phyloP scores from a whole-genome alignment of 2,329 filamentous ascomycete species.

The Colletotrichum lini region DNA sequence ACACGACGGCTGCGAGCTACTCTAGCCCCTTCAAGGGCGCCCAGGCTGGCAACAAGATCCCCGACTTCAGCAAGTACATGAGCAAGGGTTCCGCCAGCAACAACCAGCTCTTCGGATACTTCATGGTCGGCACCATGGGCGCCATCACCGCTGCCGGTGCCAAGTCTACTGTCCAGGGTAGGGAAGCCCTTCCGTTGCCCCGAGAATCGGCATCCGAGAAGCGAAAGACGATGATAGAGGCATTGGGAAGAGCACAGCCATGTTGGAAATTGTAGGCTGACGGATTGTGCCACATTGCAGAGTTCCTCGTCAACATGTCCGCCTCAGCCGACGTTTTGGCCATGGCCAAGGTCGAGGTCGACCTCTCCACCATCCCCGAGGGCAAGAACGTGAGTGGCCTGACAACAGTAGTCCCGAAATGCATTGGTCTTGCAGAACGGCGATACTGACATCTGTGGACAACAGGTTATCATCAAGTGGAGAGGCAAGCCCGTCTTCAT shows the following conservation, averaged over 20 bases:
- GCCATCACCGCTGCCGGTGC: conserved; percentile 92
- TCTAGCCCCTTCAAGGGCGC: conserved; percentile 76
- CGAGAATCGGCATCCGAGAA: neutral
- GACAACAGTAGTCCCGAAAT: neutral
- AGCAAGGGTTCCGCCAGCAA: conserved; percentile 75
- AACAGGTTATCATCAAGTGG: conserved; percentile 98
- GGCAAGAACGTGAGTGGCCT: conserved; percentile 91
- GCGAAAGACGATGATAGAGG: neutral
- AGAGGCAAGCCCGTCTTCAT: conserved; percentile 99
- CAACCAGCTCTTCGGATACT: conserved; percentile 95
- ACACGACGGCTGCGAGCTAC: conserved; percentile 63
- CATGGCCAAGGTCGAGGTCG: conserved; percentile 99
- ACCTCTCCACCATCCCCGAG: conserved; percentile 92
- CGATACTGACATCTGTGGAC: conserved; percentile 11
- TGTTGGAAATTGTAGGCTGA: conserved; percentile 36
- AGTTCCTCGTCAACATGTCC: conserved; percentile 99
- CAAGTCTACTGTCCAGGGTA: conserved; percentile 98
- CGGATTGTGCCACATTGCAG: conserved; percentile 65
- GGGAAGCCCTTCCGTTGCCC: conserved; percentile 53
- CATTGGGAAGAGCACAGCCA: no score
- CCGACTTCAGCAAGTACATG: conserved; percentile 91
- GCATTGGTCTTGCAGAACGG: neutral
- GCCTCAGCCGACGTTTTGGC: conserved; percentile 98
- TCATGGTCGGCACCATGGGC: conserved; percentile 97
- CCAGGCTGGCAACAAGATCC: conserved; percentile 78